These are phyloP conservation scores for Rhizopogon rudus DNA, from an alignment of 768 basidiomycete genomes.

Conservation along the genomic window DNA sequence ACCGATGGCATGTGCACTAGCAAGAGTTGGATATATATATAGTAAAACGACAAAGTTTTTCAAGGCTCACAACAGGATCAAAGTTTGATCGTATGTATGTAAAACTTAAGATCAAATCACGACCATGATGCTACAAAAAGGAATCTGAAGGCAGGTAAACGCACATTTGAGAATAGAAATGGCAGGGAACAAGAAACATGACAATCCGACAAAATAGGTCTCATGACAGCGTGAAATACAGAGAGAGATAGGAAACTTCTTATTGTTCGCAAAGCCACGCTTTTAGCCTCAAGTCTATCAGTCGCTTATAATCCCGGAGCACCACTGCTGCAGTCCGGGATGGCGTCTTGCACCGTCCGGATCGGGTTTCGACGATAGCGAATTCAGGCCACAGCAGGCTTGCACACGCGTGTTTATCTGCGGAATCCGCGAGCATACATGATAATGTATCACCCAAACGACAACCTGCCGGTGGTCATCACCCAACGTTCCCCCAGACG, in stretches of 20 bases:
- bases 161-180: background rate
- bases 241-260: background rate
- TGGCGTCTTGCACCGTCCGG: background rate
- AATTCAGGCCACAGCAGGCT: background rate
- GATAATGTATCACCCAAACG: background rate
- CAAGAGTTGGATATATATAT: background rate
- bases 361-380: background rate
- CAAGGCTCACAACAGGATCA: background rate
- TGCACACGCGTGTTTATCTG: background rate
- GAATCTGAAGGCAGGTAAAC: background rate
- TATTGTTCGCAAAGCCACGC: background rate
- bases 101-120: background rate
- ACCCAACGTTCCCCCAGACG: constrained; percentile 21
- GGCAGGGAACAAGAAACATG: background rate
- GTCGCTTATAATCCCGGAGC: background rate
- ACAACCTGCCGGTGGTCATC: constrained; percentile 1
- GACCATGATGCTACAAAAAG: background rate
- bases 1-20: background rate
- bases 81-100: background rate
- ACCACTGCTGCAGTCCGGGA: background rate
- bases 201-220: background rate
- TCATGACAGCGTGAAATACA: background rate
- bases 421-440: background rate
- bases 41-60: background rate
- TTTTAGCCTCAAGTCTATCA: background rate